phyloP scores from a whole-genome alignment of 176 grass and related monocot species.

The Thinopyrum elongatum region DNA sequence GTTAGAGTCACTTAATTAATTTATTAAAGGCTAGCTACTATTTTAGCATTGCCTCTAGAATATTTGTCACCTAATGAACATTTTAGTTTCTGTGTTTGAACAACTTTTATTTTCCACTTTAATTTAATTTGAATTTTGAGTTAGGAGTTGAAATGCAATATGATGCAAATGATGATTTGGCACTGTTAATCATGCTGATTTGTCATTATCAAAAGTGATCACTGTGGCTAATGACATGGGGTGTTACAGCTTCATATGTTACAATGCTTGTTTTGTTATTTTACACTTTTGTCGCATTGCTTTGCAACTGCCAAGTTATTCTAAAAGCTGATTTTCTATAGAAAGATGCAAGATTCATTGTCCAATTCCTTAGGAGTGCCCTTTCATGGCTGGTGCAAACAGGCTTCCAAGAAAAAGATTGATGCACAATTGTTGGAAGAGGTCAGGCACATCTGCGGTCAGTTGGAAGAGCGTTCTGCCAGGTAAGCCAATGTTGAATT shows the following conservation, averaged over 20 bases:
- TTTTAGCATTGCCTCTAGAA: no score
- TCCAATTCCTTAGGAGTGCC: constrained; percentile 22
- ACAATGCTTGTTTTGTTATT: neutral
- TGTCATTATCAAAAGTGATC: no score
- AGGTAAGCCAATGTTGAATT: constrained; percentile 28
- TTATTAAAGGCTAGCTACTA: no score
- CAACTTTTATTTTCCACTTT: no score
- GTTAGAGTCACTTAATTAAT: no score
- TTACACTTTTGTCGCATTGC: neutral
- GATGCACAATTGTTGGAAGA: constrained; percentile 28
- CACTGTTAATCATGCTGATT: no score
- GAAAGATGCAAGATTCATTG: neutral
- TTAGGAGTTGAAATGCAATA: no score
- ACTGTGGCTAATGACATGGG: no score
- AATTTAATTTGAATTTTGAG: no score
- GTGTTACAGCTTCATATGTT: constrained; percentile 7
- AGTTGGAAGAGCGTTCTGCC: constrained; percentile 1
- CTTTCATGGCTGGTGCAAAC: constrained; percentile 23
- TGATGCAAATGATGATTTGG: no score
- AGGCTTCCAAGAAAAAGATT: neutral
- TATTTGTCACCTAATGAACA: no score
- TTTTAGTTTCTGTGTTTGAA: no score
- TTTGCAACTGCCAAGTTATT: neutral
- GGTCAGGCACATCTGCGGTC: constrained; percentile 4
- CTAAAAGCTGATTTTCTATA: constrained; percentile 19